A percentile compares a stretch with the other conserved stretches of the same genome.
These are phyloP conservation scores for Lobosporangium transversale DNA, from an alignment of 192 early-diverging fungal genomes.

Conservation along the genomic window DNA sequence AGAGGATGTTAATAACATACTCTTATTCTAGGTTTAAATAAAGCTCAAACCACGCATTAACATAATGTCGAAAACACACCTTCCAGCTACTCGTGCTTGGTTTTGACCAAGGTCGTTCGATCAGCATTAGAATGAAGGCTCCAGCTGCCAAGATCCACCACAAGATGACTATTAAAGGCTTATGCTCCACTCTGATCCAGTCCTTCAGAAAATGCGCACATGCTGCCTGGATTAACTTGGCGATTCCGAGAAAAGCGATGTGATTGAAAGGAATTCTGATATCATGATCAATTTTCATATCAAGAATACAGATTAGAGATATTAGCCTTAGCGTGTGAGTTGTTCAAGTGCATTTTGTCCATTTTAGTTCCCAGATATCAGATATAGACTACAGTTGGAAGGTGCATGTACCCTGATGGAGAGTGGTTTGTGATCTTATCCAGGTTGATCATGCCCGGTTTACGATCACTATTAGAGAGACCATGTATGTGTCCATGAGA, in stretches of 20 bases:
- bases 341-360: no score
- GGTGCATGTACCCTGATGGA: slow-evolving; percentile 31
- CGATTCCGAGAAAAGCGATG: slow-evolving; percentile 50
- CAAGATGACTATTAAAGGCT: slow-evolving; percentile 19
- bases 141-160: slow-evolving; percentile 32
- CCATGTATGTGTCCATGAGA: slow-evolving; percentile 20
- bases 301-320: no score
- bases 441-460: slow-evolving; percentile 51
- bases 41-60: no score
- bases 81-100: slow-evolving; percentile 25
- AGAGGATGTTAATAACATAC: background rate
- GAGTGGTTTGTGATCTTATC: slow-evolving; percentile 49
- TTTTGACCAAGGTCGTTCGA: slow-evolving; percentile 42
- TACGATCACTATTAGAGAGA: slow-evolving; percentile 9
- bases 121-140: slow-evolving; percentile 10
- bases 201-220: slow-evolving; percentile 44
- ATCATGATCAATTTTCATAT: no score
- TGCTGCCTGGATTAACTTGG: slow-evolving; percentile 39
- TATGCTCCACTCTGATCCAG: slow-evolving; percentile 42
- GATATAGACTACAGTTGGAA: no score
- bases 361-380: no score
- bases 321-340: no score
- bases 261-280: slow-evolving; percentile 49
- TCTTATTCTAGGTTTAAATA: no score
- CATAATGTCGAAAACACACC: slow-evolving; percentile 21